These are phyloP conservation scores for Mrakia blollopis DNA, from an alignment of 768 basidiomycete genomes.

Conservation along the genomic window DNA sequence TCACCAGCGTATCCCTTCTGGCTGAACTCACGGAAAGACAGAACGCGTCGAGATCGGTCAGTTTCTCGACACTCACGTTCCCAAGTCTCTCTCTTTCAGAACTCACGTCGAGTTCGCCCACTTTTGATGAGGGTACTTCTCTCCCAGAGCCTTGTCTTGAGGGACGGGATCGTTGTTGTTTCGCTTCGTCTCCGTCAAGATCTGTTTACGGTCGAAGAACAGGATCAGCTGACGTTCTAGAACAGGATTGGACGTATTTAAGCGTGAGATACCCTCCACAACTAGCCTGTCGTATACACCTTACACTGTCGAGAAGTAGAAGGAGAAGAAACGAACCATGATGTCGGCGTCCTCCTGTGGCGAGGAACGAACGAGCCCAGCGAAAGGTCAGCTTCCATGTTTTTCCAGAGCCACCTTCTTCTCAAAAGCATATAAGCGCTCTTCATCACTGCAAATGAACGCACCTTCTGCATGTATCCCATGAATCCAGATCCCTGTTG, in stretches of 20 bases:
- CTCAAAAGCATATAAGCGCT: no score
- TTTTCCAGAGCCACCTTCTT: no score
- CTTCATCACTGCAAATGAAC: no score
- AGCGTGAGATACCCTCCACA: no score
- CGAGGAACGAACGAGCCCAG: background rate
- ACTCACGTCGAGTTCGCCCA: constrained; percentile 26
- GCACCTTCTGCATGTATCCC: constrained; percentile 29
- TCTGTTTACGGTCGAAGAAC: background rate
- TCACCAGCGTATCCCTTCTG: constrained; percentile 31
- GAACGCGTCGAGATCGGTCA: background rate
- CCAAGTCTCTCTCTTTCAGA: background rate
- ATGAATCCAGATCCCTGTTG: constrained; percentile 26
- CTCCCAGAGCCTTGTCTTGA: constrained; percentile 20
- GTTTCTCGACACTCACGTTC: background rate
- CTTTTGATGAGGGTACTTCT: constrained; percentile 32
- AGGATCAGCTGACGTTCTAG: background rate
- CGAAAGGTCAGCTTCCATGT: background rate
- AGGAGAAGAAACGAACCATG: constrained; percentile 1
- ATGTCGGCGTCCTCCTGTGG: constrained; percentile 31
- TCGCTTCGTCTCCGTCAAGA: constrained; percentile 32
- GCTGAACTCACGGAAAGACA: background rate
- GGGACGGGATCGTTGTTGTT: constrained; percentile 28
- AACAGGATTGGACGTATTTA: no score
- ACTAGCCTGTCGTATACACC: no score
- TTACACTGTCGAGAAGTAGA: no score